Evolutionary conservation across 352 stramenopile species (phyloP).

Genomic region (Pythium folliculosum): DNA sequence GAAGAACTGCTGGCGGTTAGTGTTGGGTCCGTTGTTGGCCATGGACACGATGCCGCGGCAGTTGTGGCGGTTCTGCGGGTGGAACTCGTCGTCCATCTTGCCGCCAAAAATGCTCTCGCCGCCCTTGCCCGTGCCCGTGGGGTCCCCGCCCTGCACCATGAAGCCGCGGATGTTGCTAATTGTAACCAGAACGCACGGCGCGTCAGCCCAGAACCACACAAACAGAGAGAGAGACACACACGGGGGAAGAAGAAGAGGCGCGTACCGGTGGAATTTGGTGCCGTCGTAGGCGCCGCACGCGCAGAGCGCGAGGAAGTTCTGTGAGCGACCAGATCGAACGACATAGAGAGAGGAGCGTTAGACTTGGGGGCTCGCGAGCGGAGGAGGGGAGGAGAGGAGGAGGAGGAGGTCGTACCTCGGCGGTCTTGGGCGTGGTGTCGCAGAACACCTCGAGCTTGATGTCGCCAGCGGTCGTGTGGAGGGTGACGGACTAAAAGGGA

Average conservation of each 20-base stretch:
- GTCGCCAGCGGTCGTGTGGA: constrained; percentile 95
- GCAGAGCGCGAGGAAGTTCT: constrained; percentile 97
- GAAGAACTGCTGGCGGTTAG: constrained; percentile 97
- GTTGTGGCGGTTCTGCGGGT: constrained; percentile 89
- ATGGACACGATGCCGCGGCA: constrained; percentile 91
- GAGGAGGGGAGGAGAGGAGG: too few relatives aligned
- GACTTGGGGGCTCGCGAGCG: not conserved
- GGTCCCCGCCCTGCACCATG: constrained; percentile 90
- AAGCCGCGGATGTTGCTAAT: constrained; percentile 86
- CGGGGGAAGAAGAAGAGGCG: not conserved
- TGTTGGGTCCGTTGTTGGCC: constrained; percentile 91
- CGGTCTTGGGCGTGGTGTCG: constrained; percentile 90
- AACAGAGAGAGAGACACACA: not conserved
- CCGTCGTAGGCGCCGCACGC: constrained; percentile 90
- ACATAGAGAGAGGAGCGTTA: not conserved
- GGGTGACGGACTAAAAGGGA: constrained; percentile 83
- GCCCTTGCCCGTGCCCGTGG: constrained; percentile 90
- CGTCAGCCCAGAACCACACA: not conserved
- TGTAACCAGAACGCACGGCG: not conserved
- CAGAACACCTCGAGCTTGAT: constrained; percentile 98
- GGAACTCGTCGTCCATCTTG: constrained; percentile 92
- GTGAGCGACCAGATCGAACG: too few relatives aligned
- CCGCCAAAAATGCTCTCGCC: constrained; percentile 91
- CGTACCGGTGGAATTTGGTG: constrained; percentile 90
- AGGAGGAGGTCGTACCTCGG: constrained; percentile 62